Evolutionary conservation across 345 rosid genomes (phyloP).

Genomic region (Populus nigra): DNA sequence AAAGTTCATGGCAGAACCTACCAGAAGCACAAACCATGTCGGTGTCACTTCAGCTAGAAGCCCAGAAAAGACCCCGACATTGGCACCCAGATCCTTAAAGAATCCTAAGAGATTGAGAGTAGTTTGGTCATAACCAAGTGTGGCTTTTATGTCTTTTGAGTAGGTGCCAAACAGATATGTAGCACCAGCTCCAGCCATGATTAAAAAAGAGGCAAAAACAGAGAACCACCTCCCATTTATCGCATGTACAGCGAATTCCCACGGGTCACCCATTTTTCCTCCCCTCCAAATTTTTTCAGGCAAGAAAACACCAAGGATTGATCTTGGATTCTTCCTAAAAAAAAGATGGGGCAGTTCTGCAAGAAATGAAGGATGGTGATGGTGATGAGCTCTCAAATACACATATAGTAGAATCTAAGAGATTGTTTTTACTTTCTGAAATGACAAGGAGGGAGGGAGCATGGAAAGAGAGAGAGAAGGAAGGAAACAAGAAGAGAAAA

Average conservation of each 20-base stretch:
- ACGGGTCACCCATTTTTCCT: conserved; percentile 24
- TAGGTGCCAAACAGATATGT: conserved; percentile 80
- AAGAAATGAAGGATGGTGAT: background rate
- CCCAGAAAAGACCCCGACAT: conserved; percentile 70
- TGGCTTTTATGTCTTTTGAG: conserved; percentile 68
- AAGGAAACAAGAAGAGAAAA: background rate
- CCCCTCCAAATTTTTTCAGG: background rate
- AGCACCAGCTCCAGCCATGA: conserved; percentile 90
- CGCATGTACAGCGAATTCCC: conserved; percentile 44
- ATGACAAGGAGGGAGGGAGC: no score
- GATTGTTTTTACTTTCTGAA: no score
- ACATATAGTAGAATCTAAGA: no score
- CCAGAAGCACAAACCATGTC: conserved; percentile 75
- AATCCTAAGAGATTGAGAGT: conserved; percentile 79
- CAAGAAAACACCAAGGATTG: background rate
- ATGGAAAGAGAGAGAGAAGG: no score
- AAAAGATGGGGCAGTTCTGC: background rate
- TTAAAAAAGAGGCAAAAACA: conserved; percentile 75
- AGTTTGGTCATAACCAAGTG: conserved; percentile 76
- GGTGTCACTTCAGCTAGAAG: conserved; percentile 86
- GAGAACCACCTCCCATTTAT: conserved; percentile 79
- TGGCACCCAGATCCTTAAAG: conserved; percentile 88
- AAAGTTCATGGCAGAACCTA: conserved; percentile 82
- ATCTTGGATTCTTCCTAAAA: background rate
- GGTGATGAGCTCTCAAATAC: background rate